phyloP scores from a whole-genome alignment of 805 yeast genomes.

The Huiozyma sinensis region DNA sequence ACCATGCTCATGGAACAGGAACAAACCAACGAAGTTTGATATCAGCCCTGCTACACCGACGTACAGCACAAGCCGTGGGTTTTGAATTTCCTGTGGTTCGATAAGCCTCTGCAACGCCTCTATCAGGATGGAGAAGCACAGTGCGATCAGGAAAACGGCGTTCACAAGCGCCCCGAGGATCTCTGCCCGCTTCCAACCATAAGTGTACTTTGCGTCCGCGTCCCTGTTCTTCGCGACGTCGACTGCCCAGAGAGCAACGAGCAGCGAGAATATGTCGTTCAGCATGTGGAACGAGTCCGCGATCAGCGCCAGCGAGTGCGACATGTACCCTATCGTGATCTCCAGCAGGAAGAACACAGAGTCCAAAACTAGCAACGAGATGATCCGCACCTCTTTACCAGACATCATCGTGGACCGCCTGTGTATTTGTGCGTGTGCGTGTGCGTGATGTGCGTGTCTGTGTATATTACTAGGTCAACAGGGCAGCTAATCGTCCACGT shows the following conservation, averaged over 20 bases:
- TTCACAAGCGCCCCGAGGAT: constrained; percentile 89
- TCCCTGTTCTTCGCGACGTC: constrained; percentile 70
- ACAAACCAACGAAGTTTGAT: constrained; percentile 74
- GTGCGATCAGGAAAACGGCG: constrained; percentile 84
- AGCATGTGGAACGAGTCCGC: constrained; percentile 98
- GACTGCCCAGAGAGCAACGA: constrained; percentile 96
- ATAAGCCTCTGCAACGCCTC: constrained; percentile 89
- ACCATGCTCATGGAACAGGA: constrained; percentile 66
- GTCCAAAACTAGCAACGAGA: constrained; percentile 63
- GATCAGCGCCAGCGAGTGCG: constrained; percentile 85
- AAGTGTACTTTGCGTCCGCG: constrained; percentile 84
- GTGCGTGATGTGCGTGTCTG: neutral
- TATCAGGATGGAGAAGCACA: constrained; percentile 82
- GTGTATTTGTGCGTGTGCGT: neutral
- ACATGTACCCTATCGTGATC: constrained; percentile 76
- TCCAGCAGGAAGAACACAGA: constrained; percentile 78
- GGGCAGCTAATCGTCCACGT: no score
- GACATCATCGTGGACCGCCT: constrained; percentile 1
- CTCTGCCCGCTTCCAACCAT: constrained; percentile 98
- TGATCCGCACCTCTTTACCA: constrained; percentile 58
- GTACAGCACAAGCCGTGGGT: constrained; percentile 69
- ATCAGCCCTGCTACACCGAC: constrained; percentile 79
- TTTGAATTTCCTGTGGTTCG: constrained; percentile 65
- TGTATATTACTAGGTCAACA: no score
- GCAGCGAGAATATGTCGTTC: constrained; percentile 80